Evolutionary conservation across 345 rosid genomes (phyloP), one percentile per base, ranked within the genome.

Genomic region (Stellera chamaejasme): DNA sequence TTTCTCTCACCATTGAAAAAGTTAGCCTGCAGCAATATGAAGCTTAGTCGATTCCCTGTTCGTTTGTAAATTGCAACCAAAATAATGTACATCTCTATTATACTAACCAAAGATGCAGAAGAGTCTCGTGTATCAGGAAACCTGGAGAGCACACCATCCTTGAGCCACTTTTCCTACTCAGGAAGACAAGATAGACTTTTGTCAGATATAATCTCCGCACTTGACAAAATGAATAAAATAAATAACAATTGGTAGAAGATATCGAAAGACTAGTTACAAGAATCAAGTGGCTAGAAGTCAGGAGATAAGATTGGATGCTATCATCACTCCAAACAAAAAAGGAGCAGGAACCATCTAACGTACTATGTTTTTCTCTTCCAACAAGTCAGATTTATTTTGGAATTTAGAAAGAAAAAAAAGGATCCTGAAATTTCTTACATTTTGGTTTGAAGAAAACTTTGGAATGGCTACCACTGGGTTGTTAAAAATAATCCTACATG

Each of bases 151-250:
- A 84, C 96, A 52, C 82, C 65, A 66, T 82, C 96, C 68, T 77
- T 86, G 57, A 93, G 77, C 97, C 99, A 89, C 53, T 45, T 71
- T 80, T 93, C 99, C 96, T 93, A 88, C 66, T 66, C 74, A 77
- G 68, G 69, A 48, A 66, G 50, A 54, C 63, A 69, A 54, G 59
- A 60, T 52, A 73, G 66, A 48, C 70, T 73, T 60, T 73, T 77
- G 65, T 13, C 15, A 58, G 52, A 55, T 45, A 59, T 48, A 52
- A 64, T 44, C 50, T 59, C 64, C 54, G 39, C 7, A 32, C 5
- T 1, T 32, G 3, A 32, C 9, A 8, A 32, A 5, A 32, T 2
- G 9, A 8, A 32, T 32, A 75, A 56, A 52, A 58, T 19, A 54
- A 43, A 54, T 52, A 69, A 56, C 42, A 62, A 48, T 47, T 45